A percentile compares a stretch with the other conserved stretches of the same genome.
Evolutionary conservation across 2,329 filamentous ascomycete genomes (phyloP).

Genomic region (Diplodia seriata): DNA sequence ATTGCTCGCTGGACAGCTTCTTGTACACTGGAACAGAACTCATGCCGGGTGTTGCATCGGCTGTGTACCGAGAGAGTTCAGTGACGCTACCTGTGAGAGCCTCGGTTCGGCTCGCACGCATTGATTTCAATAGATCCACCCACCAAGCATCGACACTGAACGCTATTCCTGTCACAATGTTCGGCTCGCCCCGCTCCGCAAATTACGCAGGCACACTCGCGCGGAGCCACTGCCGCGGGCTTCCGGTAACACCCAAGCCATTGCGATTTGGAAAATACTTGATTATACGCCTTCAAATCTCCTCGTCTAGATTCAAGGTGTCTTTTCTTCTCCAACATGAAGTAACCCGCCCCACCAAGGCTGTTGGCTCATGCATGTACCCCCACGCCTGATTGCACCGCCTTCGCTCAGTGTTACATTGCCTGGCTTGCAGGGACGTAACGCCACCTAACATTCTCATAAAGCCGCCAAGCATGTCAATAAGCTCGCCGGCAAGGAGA

Average conservation of each 20-base stretch:
- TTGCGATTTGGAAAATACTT: neutral
- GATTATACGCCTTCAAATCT: neutral
- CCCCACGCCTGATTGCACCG: neutral
- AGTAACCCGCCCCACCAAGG: neutral
- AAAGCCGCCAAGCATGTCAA: too few species aligned
- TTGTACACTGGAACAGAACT: neutral
- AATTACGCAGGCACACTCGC: neutral
- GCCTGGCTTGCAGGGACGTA: neutral
- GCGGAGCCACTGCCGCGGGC: neutral
- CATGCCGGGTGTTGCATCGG: neutral
- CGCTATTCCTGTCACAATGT: neutral
- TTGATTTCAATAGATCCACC: conserved; percentile 1
- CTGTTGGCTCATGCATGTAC: neutral
- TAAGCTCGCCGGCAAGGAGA: too few species aligned
- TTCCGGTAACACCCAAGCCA: neutral
- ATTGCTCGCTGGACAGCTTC: neutral
- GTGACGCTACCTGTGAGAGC: neutral
- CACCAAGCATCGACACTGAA: neutral
- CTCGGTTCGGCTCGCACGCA: neutral
- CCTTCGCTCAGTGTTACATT: neutral
- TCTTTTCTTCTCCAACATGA: neutral
- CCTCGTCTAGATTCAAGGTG: neutral
- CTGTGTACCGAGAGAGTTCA: neutral
- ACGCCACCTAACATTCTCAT: neutral
- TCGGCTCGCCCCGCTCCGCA: neutral